phyloP scores from a whole-genome alignment of 495 filamentous ascomycete genomes.

The Hypoxylon rickii region DNA sequence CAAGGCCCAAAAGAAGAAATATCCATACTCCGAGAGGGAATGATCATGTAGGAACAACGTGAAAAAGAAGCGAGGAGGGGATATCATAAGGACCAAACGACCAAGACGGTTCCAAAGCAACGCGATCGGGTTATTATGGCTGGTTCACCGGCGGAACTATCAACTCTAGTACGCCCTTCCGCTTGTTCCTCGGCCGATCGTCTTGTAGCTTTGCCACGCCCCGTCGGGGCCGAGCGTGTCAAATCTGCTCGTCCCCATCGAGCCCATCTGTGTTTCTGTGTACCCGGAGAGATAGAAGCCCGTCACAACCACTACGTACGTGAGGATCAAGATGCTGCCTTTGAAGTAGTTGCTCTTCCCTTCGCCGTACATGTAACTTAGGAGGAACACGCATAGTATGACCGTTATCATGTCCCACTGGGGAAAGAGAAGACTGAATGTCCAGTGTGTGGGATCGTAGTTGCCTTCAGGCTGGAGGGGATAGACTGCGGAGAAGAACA shows the following conservation, averaged over 20 bases:
- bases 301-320: conserved; percentile 88
- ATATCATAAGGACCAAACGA: conserved; percentile 25
- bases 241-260: conserved; percentile 68
- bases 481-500: conserved; percentile 79
- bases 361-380: conserved; percentile 97
- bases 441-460: conserved; percentile 69
- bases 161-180: conserved; percentile 32
- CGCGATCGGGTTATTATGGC: conserved; percentile 2
- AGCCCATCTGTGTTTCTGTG: conserved; percentile 55
- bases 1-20: neutral
- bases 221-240: conserved; percentile 65
- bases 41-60: conserved; percentile 6
- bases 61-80: conserved; percentile 9
- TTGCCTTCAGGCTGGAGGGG: conserved; percentile 38
- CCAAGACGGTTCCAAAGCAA: no score
- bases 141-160: no score
- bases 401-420: conserved; percentile 99
- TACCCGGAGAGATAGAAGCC: conserved; percentile 90
- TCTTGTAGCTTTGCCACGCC: conserved; percentile 55
- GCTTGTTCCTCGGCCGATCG: conserved; percentile 50
- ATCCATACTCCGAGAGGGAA: conserved; percentile 13
- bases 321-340: conserved; percentile 90
- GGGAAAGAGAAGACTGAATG: conserved; percentile 94
- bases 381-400: conserved; percentile 94
- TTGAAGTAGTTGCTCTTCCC: conserved; percentile 95